Evolutionary conservation across 345 rosid genomes (phyloP), one percentile per base, ranked within the genome.

Genomic region (Kernera saxatilis): DNA sequence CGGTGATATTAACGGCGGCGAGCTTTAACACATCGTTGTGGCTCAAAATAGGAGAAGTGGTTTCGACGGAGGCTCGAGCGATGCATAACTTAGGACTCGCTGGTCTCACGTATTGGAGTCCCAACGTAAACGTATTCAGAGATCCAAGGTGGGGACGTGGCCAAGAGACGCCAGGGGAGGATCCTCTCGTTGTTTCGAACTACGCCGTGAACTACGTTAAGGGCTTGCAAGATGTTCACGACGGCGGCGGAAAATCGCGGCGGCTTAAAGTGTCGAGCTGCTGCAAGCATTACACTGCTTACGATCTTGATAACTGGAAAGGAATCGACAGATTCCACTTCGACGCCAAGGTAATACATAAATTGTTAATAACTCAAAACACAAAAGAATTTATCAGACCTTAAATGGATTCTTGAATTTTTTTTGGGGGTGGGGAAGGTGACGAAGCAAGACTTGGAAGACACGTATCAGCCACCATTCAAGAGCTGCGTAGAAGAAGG

Each of bases 241-340:
- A 52, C 21, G 27, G 50, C 78, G 23, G 7, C 9, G 13, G 29
- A 6, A 63, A 63, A 26, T 62, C 70, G 7, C 72, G 78, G 46
- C 74, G 67, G 32, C 79, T 84, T 11, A 80, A 82, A 49, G 85
- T 82, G 3, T 82, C 90, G 14, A 70, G 82, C 8, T 82, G 84
- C 27, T 86, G 85, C 79, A 86, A 84, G 73, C 90, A 86, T 67
- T 82, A 80, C 51, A 78, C 86, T 41, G 86, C 86, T 46, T 86
- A 82, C 29, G 86, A 86, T 70, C 15, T 84, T 53, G 90, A 86
- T 46, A 73, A 78, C 11, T 84, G 88, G 91, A 72, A 72, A 57
- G 84, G 83, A n/a, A 36, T 66, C 17, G 80, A 77, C 51, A 69
- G 91, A 25, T 68, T 69, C 46, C 72, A 62, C 15, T 82, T 79